These are phyloP conservation scores for Trametes gibbosa DNA, from an alignment of 768 basidiomycete genomes.

Conservation along the genomic window DNA sequence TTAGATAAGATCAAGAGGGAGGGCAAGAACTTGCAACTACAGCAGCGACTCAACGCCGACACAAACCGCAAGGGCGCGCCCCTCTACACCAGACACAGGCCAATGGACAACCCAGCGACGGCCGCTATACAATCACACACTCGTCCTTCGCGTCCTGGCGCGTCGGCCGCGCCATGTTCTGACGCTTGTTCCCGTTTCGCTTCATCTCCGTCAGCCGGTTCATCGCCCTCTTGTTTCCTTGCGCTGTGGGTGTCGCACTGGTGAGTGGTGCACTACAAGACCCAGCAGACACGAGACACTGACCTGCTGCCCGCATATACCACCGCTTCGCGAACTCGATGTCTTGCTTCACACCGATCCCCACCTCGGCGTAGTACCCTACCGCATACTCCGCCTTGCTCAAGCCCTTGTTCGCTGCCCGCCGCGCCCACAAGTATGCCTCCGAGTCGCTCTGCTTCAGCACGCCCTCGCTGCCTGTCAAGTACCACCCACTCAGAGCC, in stretches of 20 bases:
- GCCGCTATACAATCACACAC: slow-evolving; percentile 68
- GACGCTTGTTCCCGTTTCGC: slow-evolving; percentile 76
- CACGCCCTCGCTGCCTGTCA: slow-evolving; percentile 93
- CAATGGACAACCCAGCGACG: background rate
- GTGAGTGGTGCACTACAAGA: background rate
- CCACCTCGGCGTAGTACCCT: slow-evolving; percentile 96
- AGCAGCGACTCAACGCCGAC: slow-evolving; percentile 7
- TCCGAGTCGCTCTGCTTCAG: slow-evolving; percentile 97
- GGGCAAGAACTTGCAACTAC: background rate
- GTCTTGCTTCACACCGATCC: slow-evolving; percentile 96
- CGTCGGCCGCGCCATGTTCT: slow-evolving; percentile 80
- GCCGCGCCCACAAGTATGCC: slow-evolving; percentile 97
- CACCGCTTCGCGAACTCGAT: slow-evolving; percentile 94
- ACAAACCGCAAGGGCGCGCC: background rate
- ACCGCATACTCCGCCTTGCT: slow-evolving; percentile 99
- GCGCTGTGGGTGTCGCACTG: slow-evolving; percentile 49
- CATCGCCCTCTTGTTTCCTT: slow-evolving; percentile 99
- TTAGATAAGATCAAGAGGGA: slow-evolving; percentile 24
- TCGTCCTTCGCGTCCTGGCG: slow-evolving; percentile 93
- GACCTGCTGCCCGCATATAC: slow-evolving; percentile 99
- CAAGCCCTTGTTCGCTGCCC: slow-evolving; percentile 94
- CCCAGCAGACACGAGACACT: slow-evolving; percentile 23
- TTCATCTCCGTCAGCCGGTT: slow-evolving; percentile 94
- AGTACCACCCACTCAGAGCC: slow-evolving; percentile 96
- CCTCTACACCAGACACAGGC: background rate